Base-by-base conservation (phyloP, 345 rosid genomes). In the Draba incana region DNA sequence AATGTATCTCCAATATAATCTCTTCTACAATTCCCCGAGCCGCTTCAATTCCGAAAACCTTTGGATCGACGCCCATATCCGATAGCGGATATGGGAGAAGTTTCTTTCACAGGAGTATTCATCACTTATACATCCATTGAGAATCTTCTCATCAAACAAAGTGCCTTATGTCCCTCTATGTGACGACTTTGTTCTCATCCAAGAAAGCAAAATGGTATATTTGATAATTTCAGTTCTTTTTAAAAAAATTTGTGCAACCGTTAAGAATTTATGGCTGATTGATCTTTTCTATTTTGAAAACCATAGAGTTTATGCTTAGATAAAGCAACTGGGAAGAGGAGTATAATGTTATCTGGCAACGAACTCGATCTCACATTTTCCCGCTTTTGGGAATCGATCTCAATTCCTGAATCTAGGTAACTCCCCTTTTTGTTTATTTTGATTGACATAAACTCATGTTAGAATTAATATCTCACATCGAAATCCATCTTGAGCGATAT, bases 71-170 rank as follows among this genome's bases (percentile, higher is more conserved):
- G 8, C 75, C 74, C 0, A 42, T 68, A 7, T 80, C 86, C 15
- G 85, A 87, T 64, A 44, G 8, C 41, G 79, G 75, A 6, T 83
- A n/a, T n/a, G n/a, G n/a, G n/a, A n/a, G n/a, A n/a, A n/a, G n/a
- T n/a, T n/a, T n/a, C n/a, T n/a, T n/a, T 89, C 89, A 8, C 50
- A 59, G 0, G 80, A 78, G 1, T 74, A 77, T 58, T 45, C 38
- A 47, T 33, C 72, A 47, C 4, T 47, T 10, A 10, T 68, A 15
- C 31, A 11, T 24, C 4, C 0, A 41, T 43, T 24, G n/a, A 23
- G 10, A 47, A 52, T 16, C 11, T 57, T 61, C 39, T 38, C 68
- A 23, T 69, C 86, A 11, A 81, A 78, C 80, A 85, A 81, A 66
- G 70, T 75, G 6, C 78, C 77, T 25, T 88, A 75, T 68, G 52